Evolutionary conservation across 225 moss, liverwort and hornwort genomes (phyloP).

Genomic region (Antitrichia curtipendula): DNA sequence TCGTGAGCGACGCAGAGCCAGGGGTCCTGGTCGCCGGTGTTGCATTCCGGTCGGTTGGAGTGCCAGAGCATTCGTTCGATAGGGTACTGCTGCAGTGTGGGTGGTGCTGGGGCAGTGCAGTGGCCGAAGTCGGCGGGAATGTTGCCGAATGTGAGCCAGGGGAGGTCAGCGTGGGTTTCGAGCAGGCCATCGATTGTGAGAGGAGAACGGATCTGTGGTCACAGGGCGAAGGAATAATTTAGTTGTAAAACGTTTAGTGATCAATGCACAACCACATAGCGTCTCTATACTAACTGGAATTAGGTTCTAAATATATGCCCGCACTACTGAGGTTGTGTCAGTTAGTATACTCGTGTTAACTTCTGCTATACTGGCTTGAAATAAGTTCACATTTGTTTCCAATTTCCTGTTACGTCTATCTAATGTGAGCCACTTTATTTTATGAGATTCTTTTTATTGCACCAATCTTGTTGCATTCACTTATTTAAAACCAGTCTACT

Average conservation of each 20-base stretch:
- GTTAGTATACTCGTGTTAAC: neutral
- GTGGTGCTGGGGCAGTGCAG: neutral
- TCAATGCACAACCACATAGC: neutral
- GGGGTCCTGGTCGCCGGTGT: neutral
- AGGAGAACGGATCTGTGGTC: slow-evolving; percentile 11
- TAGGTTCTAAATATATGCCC: neutral
- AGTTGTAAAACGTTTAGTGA: neutral
- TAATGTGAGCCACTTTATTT: neutral
- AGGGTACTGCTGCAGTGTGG: neutral
- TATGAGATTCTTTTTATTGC: no score
- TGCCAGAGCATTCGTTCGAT: slow-evolving; percentile 45
- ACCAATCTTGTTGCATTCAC: neutral
- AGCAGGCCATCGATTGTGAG: slow-evolving; percentile 23
- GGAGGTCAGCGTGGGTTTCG: neutral
- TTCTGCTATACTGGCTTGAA: neutral
- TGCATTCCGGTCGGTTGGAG: slow-evolving; percentile 28
- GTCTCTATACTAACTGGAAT: neutral
- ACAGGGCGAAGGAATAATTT: neutral
- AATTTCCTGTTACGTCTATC: neutral
- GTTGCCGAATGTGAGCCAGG: slow-evolving; percentile 40
- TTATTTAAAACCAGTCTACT: neutral
- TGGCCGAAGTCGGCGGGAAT: slow-evolving; percentile 17
- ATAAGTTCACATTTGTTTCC: neutral
- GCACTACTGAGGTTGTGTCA: neutral
- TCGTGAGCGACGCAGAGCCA: slow-evolving; percentile 16